Evolutionary conservation across 805 yeast genomes (phyloP), one percentile per base, ranked within the genome.

Genomic region (Helenozyma baotianmanensis): DNA sequence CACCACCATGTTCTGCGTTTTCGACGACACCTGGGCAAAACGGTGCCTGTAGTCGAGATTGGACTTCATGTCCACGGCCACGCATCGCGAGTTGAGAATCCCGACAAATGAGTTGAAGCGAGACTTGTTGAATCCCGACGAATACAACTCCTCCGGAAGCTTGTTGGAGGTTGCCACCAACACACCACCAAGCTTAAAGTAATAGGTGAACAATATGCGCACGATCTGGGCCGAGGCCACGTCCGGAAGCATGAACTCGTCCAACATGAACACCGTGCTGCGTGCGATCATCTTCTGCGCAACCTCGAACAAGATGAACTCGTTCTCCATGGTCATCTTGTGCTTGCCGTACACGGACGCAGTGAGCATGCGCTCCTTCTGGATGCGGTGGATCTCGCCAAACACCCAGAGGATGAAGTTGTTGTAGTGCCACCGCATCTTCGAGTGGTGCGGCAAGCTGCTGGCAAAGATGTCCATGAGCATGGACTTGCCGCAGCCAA

Each of bases 201-300:
- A 82, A 51, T 74, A 79, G 0, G 82, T 76, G 55, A 82, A 79
- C 30, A 82, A 54, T 10, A 78, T 65, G 51, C 78, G 76, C 36
- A 82, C 60, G 23, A 82, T 78, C 46, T 79, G 81, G 1, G 86
- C 88, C 14, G 83, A 72, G 0, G 87, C 84, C 23, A 82, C 67
- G 50, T 82, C 89, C 0, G 89, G 89, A 19, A 82, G 51, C 82
- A 80, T 79, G 57, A 82, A 82, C 52, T 82, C 89, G 51, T 82
- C 89, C 25, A 82, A 55, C 54, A 81, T 63, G 38, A 82, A 54
- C 10, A 82, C 62, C 2, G 85, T 78, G 47, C 70, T 76, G 38
- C 66, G 68, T 10, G 60, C 54, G 19, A 81, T 70, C 78, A 82
- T 65, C 32, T 70, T 78, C 32, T 76, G 74, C 5, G 88, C 87